Percentiles rank a stretch among this genome's conserved stretches.
Evolutionary conservation across 139 green algal genomes (phyloP).

Genomic region (Edaphochlamys debaryana): DNA sequence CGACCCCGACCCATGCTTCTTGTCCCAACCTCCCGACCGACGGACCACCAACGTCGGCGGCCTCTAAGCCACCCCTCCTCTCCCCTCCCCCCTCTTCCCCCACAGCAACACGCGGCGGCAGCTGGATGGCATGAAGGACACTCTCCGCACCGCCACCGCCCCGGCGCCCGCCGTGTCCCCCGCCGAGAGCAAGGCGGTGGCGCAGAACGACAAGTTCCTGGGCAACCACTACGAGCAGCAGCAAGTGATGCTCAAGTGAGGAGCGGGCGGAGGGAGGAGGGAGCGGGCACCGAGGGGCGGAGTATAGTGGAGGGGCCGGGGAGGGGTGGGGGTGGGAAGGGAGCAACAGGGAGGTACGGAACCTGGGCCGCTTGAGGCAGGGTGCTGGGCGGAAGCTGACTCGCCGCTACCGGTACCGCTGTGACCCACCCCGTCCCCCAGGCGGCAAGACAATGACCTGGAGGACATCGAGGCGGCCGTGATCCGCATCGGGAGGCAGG

Average conservation of each 20-base stretch:
- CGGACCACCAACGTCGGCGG: no score
- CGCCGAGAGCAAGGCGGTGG: constrained; percentile 16
- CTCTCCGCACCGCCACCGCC: constrained; percentile 61
- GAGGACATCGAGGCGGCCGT: constrained; percentile 82
- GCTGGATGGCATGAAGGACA: constrained; percentile 59
- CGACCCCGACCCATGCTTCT: no score
- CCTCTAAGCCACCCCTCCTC: no score
- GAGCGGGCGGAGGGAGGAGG: no score
- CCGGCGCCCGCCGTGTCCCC: constrained; percentile 6
- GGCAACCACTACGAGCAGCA: constrained; percentile 67
- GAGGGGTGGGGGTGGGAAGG: no score
- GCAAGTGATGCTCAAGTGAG: constrained; percentile 75
- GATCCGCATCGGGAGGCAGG: constrained; percentile 79
- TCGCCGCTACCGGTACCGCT: no score
- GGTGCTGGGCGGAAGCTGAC: no score
- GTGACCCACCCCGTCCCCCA: constrained; percentile 52
- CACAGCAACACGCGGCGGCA: constrained; percentile 45
- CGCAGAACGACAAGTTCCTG: constrained; percentile 80
- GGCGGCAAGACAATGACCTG: constrained; percentile 82
- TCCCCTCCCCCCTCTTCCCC: no score
- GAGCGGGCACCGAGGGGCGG: background rate
- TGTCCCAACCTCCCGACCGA: no score
- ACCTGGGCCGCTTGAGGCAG: no score
- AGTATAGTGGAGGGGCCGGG: background rate
- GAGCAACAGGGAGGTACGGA: no score